Base-by-base conservation (phyloP, 2,329 filamentous ascomycete species). In the Chrysoporthe austroafricana region DNA sequence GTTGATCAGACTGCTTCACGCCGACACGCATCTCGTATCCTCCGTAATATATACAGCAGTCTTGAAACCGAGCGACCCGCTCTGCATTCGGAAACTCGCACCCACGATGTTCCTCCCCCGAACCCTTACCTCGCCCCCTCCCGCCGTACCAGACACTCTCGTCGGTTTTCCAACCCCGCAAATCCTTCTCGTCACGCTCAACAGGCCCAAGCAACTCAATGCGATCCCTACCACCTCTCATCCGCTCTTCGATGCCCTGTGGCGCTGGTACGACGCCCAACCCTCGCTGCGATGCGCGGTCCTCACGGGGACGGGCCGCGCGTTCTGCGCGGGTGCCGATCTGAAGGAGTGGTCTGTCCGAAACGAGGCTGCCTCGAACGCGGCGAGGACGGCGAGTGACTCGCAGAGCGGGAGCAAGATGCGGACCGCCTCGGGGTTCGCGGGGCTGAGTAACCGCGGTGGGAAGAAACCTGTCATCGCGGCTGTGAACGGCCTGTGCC, bases 381-480 rank as follows among this genome's bases (percentile, higher is more conserved):
- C 61, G 16, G 65, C 52, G 2, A n/a, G n/a, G 21, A 54, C 70
- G 11, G 34, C 52, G 43, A 43, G 63, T n/a, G 61, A 68, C 0
- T 63, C 64, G 4, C 62, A 67, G 18, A 64, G 66, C 48, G 59
- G 43, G 21, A 65, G 70, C 62, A 65, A 66, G 50, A 70, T 72
- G 21, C 79, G 79, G 75, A 73, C 80, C 0, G 73, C 80, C 0
- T 78, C 80, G 1, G 90, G 90, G 1, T 91, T 92, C 69, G 90
- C 87, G 34, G 90, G 86, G 0, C 78, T 94, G 43, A 88, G 86
- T 64, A 88, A 91, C 70, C 83, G 91, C 36, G 76, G 79, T 5
- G 91, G 91, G 60, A 88, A 87, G 77, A 95, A 95, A 74, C 92
- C 92, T 6, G 83, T 95, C 66, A 85, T 95, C 39, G 90, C 89